A percentile compares a stretch with the other conserved stretches of the same genome.
These are phyloP conservation scores for Candida stauntonica DNA, from an alignment of 805 yeast genomes.

Conservation along the genomic window DNA sequence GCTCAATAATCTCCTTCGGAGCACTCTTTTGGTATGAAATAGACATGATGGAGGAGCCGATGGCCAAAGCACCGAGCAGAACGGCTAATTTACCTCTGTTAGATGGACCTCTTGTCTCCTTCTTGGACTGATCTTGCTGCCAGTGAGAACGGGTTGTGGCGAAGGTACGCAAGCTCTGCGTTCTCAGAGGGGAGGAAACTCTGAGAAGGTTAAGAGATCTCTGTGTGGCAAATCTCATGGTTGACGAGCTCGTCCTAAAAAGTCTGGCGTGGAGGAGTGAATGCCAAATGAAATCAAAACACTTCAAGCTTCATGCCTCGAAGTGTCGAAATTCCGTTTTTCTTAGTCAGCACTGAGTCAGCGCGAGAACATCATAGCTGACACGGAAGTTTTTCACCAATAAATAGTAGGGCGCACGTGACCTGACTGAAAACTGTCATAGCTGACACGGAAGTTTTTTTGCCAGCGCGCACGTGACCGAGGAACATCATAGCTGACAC, in stretches of 20 bases:
- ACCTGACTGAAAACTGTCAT: too few relatives aligned
- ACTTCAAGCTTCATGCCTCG: too few relatives aligned
- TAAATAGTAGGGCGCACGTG: too few relatives aligned
- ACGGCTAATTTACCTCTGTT: conserved; percentile 31
- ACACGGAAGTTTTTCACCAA: too few relatives aligned
- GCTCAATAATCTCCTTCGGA: conserved; percentile 45
- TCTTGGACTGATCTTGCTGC: conserved; percentile 1
- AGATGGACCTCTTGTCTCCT: conserved; percentile 3
- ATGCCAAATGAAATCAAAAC: not conserved
- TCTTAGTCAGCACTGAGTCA: not conserved
- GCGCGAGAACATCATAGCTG: too few relatives aligned
- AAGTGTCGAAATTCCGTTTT: not conserved
- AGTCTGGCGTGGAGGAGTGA: too few relatives aligned
- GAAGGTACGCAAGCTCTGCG: conserved; percentile 6
- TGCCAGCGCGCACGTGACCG: too few relatives aligned
- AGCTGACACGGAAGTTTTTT: too few relatives aligned
- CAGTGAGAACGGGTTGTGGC: conserved; percentile 3
- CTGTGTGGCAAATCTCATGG: conserved; percentile 4
- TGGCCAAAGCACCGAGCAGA: conserved; percentile 41
- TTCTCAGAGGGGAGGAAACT: too few relatives aligned
- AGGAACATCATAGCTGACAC: too few relatives aligned
- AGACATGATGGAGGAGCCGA: conserved; percentile 44
- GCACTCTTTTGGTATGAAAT: conserved; percentile 37
- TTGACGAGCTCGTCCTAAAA: not conserved
- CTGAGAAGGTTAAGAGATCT: not conserved